These are phyloP conservation scores for Hyaloscypha finlandica DNA, from an alignment of 495 filamentous ascomycete genomes.

Conservation along the genomic window DNA sequence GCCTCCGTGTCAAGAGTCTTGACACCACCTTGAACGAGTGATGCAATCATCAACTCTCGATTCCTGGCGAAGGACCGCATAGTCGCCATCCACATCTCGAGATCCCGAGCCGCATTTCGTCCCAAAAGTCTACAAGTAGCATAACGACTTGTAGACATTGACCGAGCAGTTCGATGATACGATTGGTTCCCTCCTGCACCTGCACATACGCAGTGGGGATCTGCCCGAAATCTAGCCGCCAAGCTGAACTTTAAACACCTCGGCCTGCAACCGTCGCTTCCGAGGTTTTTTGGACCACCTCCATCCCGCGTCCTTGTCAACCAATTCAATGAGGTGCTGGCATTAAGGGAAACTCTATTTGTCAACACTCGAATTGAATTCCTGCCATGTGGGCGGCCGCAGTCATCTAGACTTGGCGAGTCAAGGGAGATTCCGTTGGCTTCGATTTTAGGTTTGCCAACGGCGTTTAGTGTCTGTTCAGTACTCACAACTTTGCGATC, in stretches of 20 bases:
- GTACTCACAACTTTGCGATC: too few relatives aligned
- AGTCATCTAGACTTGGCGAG: not conserved
- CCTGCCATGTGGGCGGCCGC: not conserved
- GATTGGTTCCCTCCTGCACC: not conserved
- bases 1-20: too few relatives aligned
- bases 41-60: not conserved
- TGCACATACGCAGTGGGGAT: not conserved
- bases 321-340: not conserved
- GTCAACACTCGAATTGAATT: not conserved
- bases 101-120: not conserved
- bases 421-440: not conserved
- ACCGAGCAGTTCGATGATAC: not conserved
- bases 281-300: not conserved
- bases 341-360: not conserved
- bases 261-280: not conserved
- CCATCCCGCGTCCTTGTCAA: not conserved
- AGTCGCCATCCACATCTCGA: not conserved
- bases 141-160: not conserved
- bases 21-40: not conserved
- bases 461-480: too few relatives aligned
- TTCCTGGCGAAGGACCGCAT: not conserved
- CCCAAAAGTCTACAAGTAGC: not conserved
- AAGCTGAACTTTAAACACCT: not conserved
- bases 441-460: too few relatives aligned
- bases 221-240: not conserved